phyloP scores from a whole-genome alignment of 192 early-diverging fungal species.

The Chytriomyces sp. region DNA sequence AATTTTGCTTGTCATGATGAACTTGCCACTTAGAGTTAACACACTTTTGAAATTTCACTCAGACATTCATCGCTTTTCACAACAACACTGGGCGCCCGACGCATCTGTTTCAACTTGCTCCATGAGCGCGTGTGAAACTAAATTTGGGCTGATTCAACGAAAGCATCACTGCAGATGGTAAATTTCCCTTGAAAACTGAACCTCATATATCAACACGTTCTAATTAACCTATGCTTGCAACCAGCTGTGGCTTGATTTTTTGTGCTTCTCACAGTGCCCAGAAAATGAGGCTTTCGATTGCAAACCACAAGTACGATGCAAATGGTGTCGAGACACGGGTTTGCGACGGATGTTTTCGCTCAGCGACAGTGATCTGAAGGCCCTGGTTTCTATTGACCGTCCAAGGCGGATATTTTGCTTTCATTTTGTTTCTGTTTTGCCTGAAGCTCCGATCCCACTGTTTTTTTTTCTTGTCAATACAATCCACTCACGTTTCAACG shows the following conservation, averaged over 20 bases:
- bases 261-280: conserved; percentile 9
- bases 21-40: not conserved
- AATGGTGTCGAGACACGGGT: conserved; percentile 22
- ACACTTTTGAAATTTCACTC: not conserved
- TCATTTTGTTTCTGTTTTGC: no score
- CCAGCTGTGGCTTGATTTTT: conserved; percentile 20
- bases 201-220: not conserved
- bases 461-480: no score
- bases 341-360: conserved; percentile 23
- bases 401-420: no score
- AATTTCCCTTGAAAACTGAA: not conserved
- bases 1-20: not conserved
- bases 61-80: conserved; percentile 24
- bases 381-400: no score
- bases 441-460: no score
- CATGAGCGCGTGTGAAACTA: not conserved
- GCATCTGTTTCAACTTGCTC: conserved; percentile 1
- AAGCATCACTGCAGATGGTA: conserved; percentile 26
- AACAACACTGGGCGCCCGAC: conserved; percentile 22
- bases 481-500: no score
- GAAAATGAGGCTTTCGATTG: conserved; percentile 28
- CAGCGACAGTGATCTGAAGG: not conserved
- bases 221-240: not conserved
- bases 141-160: conserved; percentile 10
- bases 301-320: conserved; percentile 17